Percentiles rank a stretch among this genome's conserved stretches.
phyloP scores from a whole-genome alignment of 257 asterid species.

The Cinchona pubescens region DNA sequence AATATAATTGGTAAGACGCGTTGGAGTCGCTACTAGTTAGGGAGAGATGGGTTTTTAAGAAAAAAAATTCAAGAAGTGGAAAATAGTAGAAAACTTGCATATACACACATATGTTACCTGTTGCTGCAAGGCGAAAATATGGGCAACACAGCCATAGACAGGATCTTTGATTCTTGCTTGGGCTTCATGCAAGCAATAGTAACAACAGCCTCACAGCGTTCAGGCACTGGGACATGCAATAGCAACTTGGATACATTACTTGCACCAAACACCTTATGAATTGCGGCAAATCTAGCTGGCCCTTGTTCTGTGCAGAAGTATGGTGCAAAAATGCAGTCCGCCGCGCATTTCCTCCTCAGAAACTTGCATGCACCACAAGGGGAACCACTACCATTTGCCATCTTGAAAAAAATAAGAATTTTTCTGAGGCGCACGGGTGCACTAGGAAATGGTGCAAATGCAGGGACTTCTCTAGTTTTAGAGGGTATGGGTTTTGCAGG shows the following conservation, averaged over 20 bases:
- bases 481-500: background rate
- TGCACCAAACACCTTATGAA: constrained; percentile 92
- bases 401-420: no score
- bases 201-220: constrained; percentile 76
- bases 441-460: constrained; percentile 54
- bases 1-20: no score
- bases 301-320: constrained; percentile 89
- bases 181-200: constrained; percentile 90
- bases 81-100: no score
- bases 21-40: no score
- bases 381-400: constrained; percentile 54
- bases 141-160: constrained; percentile 83
- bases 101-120: no score
- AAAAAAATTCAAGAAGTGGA: no score
- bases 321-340: constrained; percentile 77
- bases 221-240: constrained; percentile 59
- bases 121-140: constrained; percentile 72
- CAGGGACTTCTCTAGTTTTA: background rate
- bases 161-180: constrained; percentile 84
- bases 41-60: no score
- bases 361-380: constrained; percentile 99
- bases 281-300: constrained; percentile 78
- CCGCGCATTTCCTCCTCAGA: constrained; percentile 74
- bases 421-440: constrained; percentile 52
- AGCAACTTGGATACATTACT: constrained; percentile 82